Percentiles rank a stretch among this genome's conserved stretches.
Evolutionary conservation across 148 eudicot species (phyloP).

Genomic region (Selenicereus undatus): DNA sequence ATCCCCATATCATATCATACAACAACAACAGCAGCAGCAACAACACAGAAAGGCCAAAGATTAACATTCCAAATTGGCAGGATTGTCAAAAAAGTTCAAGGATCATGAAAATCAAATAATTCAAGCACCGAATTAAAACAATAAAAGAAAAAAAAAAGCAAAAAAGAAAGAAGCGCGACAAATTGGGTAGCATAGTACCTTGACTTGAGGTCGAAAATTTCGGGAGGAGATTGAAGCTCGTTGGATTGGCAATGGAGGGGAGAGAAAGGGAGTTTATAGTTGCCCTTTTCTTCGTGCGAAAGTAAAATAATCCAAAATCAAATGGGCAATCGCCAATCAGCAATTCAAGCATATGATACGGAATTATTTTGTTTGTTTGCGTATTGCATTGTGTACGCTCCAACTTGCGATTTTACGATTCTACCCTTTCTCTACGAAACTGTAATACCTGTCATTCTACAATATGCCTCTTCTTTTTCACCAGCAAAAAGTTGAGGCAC

Average conservation of each 20-base stretch:
- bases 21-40: too few relatives aligned
- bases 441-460: too few relatives aligned
- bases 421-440: not conserved
- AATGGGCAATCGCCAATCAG: not conserved
- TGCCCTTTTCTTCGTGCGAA: constrained; percentile 1
- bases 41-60: not conserved
- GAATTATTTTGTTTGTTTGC: constrained; percentile 10
- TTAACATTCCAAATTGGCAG: not conserved
- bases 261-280: not conserved
- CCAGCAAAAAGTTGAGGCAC: too few relatives aligned
- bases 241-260: constrained; percentile 20
- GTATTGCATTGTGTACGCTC: constrained; percentile 2
- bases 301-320: not conserved
- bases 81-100: not conserved
- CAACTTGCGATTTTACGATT: not conserved
- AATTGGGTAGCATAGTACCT: constrained; percentile 17
- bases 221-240: not conserved
- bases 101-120: not conserved
- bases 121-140: not conserved
- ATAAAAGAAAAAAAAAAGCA: too few relatives aligned
- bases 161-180: not conserved
- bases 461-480: too few relatives aligned
- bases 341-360: not conserved
- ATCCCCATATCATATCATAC: constrained; percentile 5
- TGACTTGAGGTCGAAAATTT: constrained; percentile 7